Conservation (phyloP, 2,329 filamentous ascomycete genomes). For the Boeremia exigua region DNA sequence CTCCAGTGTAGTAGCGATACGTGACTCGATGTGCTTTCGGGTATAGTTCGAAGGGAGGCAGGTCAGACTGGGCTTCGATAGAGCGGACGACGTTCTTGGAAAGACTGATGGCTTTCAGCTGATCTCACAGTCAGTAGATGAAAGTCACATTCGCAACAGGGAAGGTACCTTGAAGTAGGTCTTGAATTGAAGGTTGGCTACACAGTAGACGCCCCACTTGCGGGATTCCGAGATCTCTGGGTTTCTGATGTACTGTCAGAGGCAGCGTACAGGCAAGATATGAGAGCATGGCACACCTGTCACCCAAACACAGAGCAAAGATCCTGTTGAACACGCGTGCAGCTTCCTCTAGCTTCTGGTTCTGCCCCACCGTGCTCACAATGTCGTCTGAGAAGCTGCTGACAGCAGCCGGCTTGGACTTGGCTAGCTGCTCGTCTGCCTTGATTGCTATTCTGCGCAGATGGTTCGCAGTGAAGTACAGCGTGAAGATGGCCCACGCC, state of each 20-base stretch:
- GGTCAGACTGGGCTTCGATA: conserved; percentile 76
- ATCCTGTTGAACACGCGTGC: conserved; percentile 90
- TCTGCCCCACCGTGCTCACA: conserved; percentile 66
- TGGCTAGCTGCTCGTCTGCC: conserved; percentile 75
- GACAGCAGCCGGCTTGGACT: conserved; percentile 55
- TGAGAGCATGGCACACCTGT: conserved; percentile 65
- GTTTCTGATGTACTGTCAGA: conserved; percentile 61
- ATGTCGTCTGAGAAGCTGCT: conserved; percentile 79
- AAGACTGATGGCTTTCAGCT: conserved; percentile 84
- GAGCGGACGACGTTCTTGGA: conserved; percentile 90
- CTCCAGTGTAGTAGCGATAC: conserved; percentile 94
- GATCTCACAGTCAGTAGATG: conserved; percentile 4
- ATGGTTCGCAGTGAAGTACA: conserved; percentile 88
- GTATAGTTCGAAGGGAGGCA: conserved; percentile 80
- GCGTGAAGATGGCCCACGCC: conserved; percentile 89
- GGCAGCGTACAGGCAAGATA: conserved; percentile 13
- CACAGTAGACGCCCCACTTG: conserved; percentile 97
- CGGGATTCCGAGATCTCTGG: conserved; percentile 85
- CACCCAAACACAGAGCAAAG: conserved; percentile 87
- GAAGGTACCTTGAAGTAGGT: conserved; percentile 82
- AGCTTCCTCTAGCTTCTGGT: conserved; percentile 88
- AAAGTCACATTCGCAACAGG: background rate
- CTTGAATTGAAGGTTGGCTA: conserved; percentile 95
- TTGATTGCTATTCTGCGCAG: conserved; percentile 87
- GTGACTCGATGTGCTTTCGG: conserved; percentile 91